phyloP scores from a whole-genome alignment of 192 early-diverging fungal genomes.

The Podila epigama region DNA sequence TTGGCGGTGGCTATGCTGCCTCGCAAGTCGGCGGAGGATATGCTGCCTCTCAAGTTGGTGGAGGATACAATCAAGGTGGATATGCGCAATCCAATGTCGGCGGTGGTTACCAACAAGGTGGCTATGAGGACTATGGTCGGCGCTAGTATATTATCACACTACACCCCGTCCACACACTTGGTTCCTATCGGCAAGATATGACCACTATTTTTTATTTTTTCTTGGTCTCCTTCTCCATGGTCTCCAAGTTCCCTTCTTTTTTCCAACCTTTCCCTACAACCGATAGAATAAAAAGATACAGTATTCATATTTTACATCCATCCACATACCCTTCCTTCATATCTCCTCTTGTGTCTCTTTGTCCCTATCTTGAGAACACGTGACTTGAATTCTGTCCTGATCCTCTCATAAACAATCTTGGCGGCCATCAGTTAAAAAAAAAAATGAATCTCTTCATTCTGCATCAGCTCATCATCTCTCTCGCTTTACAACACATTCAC shows the following conservation, averaged over 20 bases:
- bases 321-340: not conserved
- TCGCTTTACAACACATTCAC: too few species aligned
- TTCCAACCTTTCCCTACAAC: too few species aligned
- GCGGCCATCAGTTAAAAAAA: too few species aligned
- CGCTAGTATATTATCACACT: not conserved
- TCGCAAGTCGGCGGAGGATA: conserved; percentile 42
- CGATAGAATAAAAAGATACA: too few species aligned
- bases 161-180: too few species aligned
- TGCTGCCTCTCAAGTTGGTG: conserved; percentile 15
- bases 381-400: too few species aligned
- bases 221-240: not conserved
- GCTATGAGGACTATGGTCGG: conserved; percentile 29
- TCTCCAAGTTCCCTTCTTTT: too few species aligned
- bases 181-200: too few species aligned
- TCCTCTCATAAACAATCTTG: too few species aligned
- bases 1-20: conserved; percentile 31
- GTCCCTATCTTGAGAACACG: not conserved
- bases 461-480: too few species aligned
- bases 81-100: conserved; percentile 36
- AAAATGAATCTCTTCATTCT: too few species aligned
- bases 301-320: too few species aligned
- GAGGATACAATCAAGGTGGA: conserved; percentile 4
- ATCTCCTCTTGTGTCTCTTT: not conserved
- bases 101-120: conserved; percentile 38
- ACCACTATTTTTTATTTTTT: not conserved